phyloP scores from a whole-genome alignment of 2,329 filamentous ascomycete genomes.

The Sporothrix pallida region DNA sequence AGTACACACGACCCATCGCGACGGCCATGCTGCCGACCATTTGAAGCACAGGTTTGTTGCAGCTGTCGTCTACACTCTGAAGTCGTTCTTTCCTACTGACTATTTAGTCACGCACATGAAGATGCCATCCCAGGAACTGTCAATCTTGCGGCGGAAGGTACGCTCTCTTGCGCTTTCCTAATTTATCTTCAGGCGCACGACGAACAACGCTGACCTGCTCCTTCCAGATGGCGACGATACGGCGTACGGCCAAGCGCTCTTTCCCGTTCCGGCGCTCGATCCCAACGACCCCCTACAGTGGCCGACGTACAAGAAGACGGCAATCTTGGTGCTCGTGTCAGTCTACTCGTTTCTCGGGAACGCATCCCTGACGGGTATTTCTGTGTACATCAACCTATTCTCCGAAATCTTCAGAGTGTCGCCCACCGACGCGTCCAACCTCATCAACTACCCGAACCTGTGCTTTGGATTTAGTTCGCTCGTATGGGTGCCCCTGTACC shows the following conservation, averaged over 20 bases:
- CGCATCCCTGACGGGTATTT: constrained; percentile 61
- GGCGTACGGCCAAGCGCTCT: constrained; percentile 64
- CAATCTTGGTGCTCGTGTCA: constrained; percentile 60
- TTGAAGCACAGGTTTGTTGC: constrained; percentile 35
- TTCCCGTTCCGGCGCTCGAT: constrained; percentile 64
- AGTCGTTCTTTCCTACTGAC: background rate
- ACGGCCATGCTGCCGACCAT: background rate
- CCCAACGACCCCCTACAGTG: constrained; percentile 67
- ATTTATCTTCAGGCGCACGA: too few relatives aligned
- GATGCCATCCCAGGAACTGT: constrained; percentile 42
- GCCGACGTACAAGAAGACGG: constrained; percentile 60
- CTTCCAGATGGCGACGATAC: constrained; percentile 61
- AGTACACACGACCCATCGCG: background rate
- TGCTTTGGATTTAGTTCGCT: constrained; percentile 64
- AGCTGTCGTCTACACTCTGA: background rate
- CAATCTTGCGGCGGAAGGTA: constrained; percentile 42
- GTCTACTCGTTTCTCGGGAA: constrained; percentile 65
- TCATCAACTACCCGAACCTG: constrained; percentile 66
- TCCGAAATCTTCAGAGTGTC: constrained; percentile 58
- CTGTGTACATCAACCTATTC: constrained; percentile 63
- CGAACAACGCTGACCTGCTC: too few relatives aligned
- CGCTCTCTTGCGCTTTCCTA: background rate
- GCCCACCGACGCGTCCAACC: constrained; percentile 57
- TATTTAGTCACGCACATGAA: constrained; percentile 40
- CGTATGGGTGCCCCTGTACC: constrained; percentile 62